These are phyloP conservation scores for Trypanosoma lewisi DNA, from an alignment of 208 protist genomes.

Conservation along the genomic window DNA sequence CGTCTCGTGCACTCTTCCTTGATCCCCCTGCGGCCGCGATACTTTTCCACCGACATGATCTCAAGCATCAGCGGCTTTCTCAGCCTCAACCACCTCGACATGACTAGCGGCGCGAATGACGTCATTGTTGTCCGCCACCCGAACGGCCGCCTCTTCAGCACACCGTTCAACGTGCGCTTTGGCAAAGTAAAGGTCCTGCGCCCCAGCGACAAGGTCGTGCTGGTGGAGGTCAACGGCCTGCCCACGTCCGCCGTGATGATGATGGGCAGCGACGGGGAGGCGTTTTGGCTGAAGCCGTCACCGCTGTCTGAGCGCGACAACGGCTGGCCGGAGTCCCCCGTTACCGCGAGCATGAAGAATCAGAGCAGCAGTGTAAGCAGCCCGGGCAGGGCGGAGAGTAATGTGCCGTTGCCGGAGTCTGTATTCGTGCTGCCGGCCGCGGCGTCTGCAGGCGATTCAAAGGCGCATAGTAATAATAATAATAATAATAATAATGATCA, in stretches of 20 bases:
- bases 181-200: constrained; percentile 92
- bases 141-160: constrained; percentile 92
- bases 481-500: too few species aligned
- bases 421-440: neutral
- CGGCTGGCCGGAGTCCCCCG: constrained; percentile 36
- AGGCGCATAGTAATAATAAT: neutral
- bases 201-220: constrained; percentile 89
- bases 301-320: neutral
- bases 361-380: neutral
- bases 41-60: constrained; percentile 46
- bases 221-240: constrained; percentile 94
- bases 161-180: constrained; percentile 97
- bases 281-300: constrained; percentile 90
- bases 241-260: constrained; percentile 93
- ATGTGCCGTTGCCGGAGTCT: neutral
- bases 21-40: too few species aligned
- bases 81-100: constrained; percentile 80
- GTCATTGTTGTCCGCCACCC: constrained; percentile 95
- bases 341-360: constrained; percentile 5
- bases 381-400: neutral
- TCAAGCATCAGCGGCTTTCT: constrained; percentile 69
- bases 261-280: constrained; percentile 92
- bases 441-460: neutral
- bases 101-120: constrained; percentile 94
- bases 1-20: too few species aligned